These are phyloP conservation scores for Colletotrichum gigasporum DNA, from an alignment of 2,329 filamentous ascomycete genomes.

Conservation along the genomic window DNA sequence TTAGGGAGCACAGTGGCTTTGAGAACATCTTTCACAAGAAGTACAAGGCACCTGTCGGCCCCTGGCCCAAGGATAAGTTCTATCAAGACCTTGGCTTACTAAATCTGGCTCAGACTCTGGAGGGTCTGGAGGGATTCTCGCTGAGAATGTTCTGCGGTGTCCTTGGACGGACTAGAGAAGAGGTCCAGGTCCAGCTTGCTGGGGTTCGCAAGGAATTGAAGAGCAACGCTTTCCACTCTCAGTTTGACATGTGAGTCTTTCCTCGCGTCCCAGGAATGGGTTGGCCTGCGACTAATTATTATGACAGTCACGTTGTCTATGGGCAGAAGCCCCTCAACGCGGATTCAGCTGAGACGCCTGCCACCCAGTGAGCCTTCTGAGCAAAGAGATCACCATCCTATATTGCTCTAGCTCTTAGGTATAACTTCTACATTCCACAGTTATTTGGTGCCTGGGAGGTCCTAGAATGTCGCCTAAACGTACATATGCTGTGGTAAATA, in stretches of 20 bases:
- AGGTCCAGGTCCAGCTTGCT: slow-evolving; percentile 39
- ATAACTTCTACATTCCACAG: too few species aligned
- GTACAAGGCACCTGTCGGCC: slow-evolving; percentile 46
- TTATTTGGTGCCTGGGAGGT: too few species aligned
- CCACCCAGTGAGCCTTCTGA: too few species aligned
- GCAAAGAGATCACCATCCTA: too few species aligned
- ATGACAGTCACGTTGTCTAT: slow-evolving; percentile 24
- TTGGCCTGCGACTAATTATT: too few species aligned
- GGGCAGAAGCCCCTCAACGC: slow-evolving; percentile 27
- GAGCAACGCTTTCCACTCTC: slow-evolving; percentile 37
- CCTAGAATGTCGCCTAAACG: too few species aligned
- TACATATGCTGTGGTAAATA: too few species aligned
- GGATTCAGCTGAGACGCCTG: too few species aligned
- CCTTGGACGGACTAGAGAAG: slow-evolving; percentile 38
- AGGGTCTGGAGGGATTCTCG: slow-evolving; percentile 36
- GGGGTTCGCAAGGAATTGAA: slow-evolving; percentile 40
- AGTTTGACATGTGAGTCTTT: slow-evolving; percentile 34
- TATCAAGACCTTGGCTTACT: slow-evolving; percentile 33
- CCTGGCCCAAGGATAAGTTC: slow-evolving; percentile 38
- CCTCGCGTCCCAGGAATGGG: too few species aligned
- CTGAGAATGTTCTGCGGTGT: slow-evolving; percentile 40
- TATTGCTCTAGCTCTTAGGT: too few species aligned
- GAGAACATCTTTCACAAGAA: slow-evolving; percentile 39
- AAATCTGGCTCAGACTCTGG: slow-evolving; percentile 27
- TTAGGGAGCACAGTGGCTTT: slow-evolving; percentile 48